phyloP scores from a whole-genome alignment of 116 monocot species.

The Papilionanthe hybrid region DNA sequence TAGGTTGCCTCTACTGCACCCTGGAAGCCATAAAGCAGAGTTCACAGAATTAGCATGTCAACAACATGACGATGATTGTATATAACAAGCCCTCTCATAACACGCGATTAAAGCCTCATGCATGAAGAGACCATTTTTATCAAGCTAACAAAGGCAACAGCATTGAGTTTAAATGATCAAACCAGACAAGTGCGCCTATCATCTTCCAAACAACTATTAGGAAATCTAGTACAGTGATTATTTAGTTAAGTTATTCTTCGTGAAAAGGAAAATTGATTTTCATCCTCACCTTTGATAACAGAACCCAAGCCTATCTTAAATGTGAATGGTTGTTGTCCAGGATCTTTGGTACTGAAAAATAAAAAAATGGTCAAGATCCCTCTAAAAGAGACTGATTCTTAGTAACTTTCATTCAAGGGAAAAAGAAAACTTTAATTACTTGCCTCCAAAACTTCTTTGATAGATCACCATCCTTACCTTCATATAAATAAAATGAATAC shows the following conservation, averaged over 20 bases:
- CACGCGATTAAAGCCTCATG: background rate
- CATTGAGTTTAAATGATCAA: background rate
- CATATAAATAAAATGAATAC: conserved; percentile 11
- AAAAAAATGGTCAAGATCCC: background rate
- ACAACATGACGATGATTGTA: background rate
- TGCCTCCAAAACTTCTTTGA: conserved; percentile 96
- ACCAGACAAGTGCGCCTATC: background rate
- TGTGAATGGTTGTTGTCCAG: conserved; percentile 83
- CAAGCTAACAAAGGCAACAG: background rate
- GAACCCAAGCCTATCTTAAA: conserved; percentile 79
- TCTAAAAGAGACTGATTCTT: background rate
- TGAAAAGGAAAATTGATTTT: background rate
- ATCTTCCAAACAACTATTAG: background rate
- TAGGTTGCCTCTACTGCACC: background rate
- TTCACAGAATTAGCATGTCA: background rate
- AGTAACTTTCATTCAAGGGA: background rate
- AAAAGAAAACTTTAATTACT: background rate
- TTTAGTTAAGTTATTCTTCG: background rate
- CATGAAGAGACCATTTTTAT: background rate
- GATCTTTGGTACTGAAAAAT: conserved; percentile 84
- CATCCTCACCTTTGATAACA: conserved; percentile 77
- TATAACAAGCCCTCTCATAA: background rate
- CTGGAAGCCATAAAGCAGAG: background rate
- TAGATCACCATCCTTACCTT: conserved; percentile 81
- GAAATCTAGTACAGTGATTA: background rate